Base-by-base conservation (phyloP, 352 stramenopile species). In the Phytophthora meadii region DNA sequence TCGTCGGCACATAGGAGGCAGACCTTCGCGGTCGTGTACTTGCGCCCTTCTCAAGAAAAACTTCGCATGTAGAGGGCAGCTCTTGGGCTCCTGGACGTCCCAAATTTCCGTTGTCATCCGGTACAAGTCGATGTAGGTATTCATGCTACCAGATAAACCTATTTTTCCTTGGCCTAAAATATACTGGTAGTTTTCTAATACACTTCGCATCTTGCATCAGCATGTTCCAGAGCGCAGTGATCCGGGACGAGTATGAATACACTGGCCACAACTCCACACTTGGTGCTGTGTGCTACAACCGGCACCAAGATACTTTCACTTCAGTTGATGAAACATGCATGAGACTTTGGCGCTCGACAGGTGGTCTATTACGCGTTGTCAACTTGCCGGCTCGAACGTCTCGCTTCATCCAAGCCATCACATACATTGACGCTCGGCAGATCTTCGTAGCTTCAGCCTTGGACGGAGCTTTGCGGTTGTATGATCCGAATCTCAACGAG, bases 141-240 rank as follows among this genome's bases (percentile, higher is more conserved):
- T 22, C 22, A 22, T 22, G 2, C 22, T 22, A 22, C 22, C 22
- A 22, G 22, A 22, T 22, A 22, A 22, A 22, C 22, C 22, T 22
- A 22, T 22, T 22, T 22, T 22, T 22, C 22, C 6, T 7, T 14
- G 30, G 5, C 42, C 45, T 54, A 66, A 66, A 55, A 59, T 61
- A 61, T 52, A 17, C 2, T n/a, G 37, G 32, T 32, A 19, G 61
- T 70, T 70, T 70, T 60, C 30, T 27, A 36, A 34, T 32, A 11
- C 12, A 9, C 42, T 36, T 34, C 4, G 30, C 27, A 30, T 11
- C 4, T 32, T 41, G 19, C 45, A 48, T 37, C 19, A 30, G n/a
- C 41, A 89, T 88, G 80, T 74, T 83, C 28, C 82, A 91, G 69
- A 90, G 77, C 55, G 84, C 81, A 1, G 82, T 90, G 68, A 91